A percentile compares a stretch with the other conserved stretches of the same genome.
These are phyloP conservation scores for Solanum piurae DNA, from an alignment of 257 asterid genomes.

Conservation along the genomic window DNA sequence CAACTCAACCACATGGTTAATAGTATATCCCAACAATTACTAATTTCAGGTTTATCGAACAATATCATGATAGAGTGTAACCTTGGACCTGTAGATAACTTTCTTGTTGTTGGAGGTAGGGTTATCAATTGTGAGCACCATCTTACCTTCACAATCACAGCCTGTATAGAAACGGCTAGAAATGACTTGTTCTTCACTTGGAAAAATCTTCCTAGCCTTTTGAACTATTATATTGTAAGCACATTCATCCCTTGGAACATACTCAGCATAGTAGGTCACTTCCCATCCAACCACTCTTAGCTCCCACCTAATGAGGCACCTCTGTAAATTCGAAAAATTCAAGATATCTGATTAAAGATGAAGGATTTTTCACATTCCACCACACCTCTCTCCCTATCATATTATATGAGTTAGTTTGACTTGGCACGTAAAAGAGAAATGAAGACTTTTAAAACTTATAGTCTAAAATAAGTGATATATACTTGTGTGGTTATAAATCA, in stretches of 20 bases:
- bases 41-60: too few relatives aligned
- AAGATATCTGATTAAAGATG: neutral
- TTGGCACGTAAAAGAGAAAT: too few relatives aligned
- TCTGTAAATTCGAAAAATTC: neutral
- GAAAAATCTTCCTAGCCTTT: constrained; percentile 10
- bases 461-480: too few relatives aligned
- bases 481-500: too few relatives aligned
- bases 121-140: constrained; percentile 15
- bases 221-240: constrained; percentile 24
- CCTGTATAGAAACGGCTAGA: constrained; percentile 1
- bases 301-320: constrained; percentile 14
- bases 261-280: constrained; percentile 26
- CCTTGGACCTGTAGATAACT: constrained; percentile 30
- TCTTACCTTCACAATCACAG: constrained; percentile 14
- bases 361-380: neutral
- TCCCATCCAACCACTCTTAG: constrained; percentile 33
- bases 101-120: constrained; percentile 30
- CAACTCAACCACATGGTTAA: too few relatives aligned
- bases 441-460: too few relatives aligned
- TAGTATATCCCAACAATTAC: too few relatives aligned
- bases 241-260: constrained; percentile 11
- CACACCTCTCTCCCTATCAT: neutral
- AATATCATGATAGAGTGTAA: neutral
- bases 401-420: too few relatives aligned
- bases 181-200: constrained; percentile 15